A percentile compares a stretch with the other conserved stretches of the same genome.
These are phyloP conservation scores for Volvariella surrecta DNA, from an alignment of 1,284 basidiomycete species.

Conservation along the genomic window DNA sequence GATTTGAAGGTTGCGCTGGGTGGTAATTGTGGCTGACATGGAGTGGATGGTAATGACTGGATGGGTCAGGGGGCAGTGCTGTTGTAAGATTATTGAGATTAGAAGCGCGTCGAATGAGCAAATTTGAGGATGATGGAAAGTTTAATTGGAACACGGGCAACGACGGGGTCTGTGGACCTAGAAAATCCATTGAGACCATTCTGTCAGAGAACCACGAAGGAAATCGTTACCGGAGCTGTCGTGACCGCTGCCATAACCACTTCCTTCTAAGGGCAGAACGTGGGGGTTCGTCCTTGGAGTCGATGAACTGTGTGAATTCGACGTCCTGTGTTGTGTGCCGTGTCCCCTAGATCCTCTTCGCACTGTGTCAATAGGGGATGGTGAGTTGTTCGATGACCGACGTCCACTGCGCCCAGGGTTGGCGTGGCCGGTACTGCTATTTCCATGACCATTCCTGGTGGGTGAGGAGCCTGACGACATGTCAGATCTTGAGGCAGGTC, in stretches of 20 bases:
- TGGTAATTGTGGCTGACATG: not conserved
- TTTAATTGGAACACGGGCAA: not conserved
- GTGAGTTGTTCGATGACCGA: constrained; percentile 1
- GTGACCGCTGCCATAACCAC: not conserved
- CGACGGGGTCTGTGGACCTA: not conserved
- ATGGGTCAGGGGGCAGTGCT: not conserved
- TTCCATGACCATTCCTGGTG: not conserved
- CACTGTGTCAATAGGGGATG: not conserved
- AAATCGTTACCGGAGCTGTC: not conserved
- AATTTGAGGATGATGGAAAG: not conserved
- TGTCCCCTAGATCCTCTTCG: not conserved
- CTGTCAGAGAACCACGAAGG: not conserved
- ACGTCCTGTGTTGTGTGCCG: not conserved
- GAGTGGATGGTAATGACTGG: not conserved
- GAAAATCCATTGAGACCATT: not conserved
- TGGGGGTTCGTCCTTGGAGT: not conserved
- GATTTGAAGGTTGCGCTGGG: not conserved
- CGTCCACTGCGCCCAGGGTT: not conserved
- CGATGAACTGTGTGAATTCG: constrained; percentile 1
- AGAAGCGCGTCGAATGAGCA: not conserved
- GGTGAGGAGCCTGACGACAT: not conserved
- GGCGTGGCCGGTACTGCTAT: no score
- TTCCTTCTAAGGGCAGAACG: not conserved
- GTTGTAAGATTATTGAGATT: not conserved
- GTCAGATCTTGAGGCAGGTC: not conserved